Conservation (phyloP, 768 basidiomycete species). For the Rhodosporidiobolus odoratus region DNA sequence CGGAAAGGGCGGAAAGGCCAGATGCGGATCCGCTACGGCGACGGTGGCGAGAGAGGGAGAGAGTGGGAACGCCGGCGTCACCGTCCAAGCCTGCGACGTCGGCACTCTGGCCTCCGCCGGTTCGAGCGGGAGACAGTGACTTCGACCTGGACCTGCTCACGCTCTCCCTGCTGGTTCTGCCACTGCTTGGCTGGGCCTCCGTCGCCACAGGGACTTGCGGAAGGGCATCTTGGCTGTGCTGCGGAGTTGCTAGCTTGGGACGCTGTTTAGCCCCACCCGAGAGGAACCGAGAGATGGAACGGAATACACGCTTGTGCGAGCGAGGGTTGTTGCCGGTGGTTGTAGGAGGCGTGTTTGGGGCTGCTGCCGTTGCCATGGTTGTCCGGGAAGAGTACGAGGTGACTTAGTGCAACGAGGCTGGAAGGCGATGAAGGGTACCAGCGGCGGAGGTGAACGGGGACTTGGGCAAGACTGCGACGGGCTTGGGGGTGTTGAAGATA, state of each 20-base stretch:
- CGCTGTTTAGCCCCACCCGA: constrained; percentile 15
- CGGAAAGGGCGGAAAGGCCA: constrained; percentile 42
- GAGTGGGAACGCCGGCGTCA: neutral
- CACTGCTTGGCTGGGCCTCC: neutral
- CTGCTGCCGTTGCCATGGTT: neutral
- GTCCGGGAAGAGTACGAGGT: neutral
- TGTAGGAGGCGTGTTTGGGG: neutral
- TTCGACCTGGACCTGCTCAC: too few relatives aligned
- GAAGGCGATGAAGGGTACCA: neutral
- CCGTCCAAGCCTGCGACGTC: too few relatives aligned
- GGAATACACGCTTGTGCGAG: constrained; percentile 1
- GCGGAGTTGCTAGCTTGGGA: neutral
- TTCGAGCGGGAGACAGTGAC: neutral
- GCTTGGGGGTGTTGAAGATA: too few relatives aligned
- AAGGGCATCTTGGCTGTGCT: neutral
- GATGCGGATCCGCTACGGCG: neutral
- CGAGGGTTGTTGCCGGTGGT: too few relatives aligned
- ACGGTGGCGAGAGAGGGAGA: neutral
- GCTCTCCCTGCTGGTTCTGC: neutral
- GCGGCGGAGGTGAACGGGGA: too few relatives aligned
- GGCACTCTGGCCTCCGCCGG: neutral
- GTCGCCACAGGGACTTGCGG: neutral
- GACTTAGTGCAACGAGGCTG: too few relatives aligned
- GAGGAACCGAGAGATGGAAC: constrained; percentile 21
- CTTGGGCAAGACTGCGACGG: too few relatives aligned